A percentile compares a stretch with the other conserved stretches of the same genome.
Conservation (phyloP, 495 filamentous ascomycete genomes). For the Tuber magnatum region DNA sequence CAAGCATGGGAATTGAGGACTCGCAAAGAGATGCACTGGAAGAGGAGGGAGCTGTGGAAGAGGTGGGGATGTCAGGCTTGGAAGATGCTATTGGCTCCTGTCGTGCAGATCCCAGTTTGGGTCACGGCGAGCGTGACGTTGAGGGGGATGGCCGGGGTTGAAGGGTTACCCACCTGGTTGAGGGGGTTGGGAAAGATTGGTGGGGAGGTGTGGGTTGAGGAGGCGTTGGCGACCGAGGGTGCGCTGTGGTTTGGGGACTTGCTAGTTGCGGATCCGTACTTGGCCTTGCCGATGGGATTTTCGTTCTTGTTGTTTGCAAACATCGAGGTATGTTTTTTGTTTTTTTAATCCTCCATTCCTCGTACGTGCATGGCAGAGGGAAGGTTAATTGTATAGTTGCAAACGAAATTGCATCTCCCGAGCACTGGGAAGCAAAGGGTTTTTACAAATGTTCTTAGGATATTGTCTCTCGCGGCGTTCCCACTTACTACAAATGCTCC, state of each 20-base stretch:
- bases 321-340: conserved; percentile 22
- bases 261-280: conserved; percentile 58
- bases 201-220: conserved; percentile 6
- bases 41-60: conserved; percentile 43
- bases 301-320: conserved; percentile 48
- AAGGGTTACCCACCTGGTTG: conserved; percentile 43
- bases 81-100: conserved; percentile 45
- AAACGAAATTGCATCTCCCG: conserved; percentile 11
- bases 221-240: conserved; percentile 57
- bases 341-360: neutral
- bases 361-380: neutral
- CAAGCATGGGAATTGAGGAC: conserved; percentile 26
- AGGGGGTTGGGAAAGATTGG: conserved; percentile 42
- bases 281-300: conserved; percentile 58
- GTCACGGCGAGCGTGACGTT: conserved; percentile 61
- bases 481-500: conserved; percentile 41
- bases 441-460: conserved; percentile 42
- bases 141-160: conserved; percentile 56
- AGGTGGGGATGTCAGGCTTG: conserved; percentile 49
- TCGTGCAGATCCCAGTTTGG: conserved; percentile 60
- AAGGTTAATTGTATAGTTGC: conserved; percentile 11
- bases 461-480: conserved; percentile 45
- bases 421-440: conserved; percentile 27
- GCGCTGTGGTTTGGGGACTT: conserved; percentile 77
- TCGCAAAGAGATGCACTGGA: conserved; percentile 36